Base-by-base conservation (phyloP, 495 filamentous ascomycete species). In the Halenospora varia region DNA sequence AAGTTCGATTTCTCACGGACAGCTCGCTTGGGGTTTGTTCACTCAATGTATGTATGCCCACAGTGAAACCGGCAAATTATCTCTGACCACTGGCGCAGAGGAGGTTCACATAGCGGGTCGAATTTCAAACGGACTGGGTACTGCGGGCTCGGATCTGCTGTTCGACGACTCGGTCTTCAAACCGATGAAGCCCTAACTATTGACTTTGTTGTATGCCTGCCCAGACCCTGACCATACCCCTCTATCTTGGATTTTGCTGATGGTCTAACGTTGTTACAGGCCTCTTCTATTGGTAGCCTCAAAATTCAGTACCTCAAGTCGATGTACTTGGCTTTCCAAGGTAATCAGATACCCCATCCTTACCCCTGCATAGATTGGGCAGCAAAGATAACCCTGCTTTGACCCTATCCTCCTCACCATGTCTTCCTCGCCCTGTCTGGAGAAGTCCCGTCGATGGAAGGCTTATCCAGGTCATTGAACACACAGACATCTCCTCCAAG, bases 1-100 rank as follows among this genome's bases (percentile, higher is more conserved):
- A 81, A 77, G 10, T 96, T 90, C 70, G 89, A 96, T 62, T 96
- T 92, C 62, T 75, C 74, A 0, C 75, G 79, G 53, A 94, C 91
- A 1, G 62, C 69, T 0, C 72, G 80, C 4, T 77, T 90, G 54
- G 84, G 76, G n/a, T 96, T 96, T 66, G 82, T 96, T 3, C 89
- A 96, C 55, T 84, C 87, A 1, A 88, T 95, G 78, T 80, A 57
- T 68, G 76, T 35, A 15, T 15, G 19, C 41, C 18, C 40, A 3
- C 41, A 22, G n/a, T 39, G 18, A 48, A 13, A 23, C 13, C 29
- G 10, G 4, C 17, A 57, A 39, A 19, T 15, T 42, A 9, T 18
- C 26, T 41, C 56, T 63, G 40, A 63, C 51, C 25, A 47, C 10
- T 13, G 48, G 18, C 23, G 8, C n/a, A 82, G 89, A 59, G 82